A percentile compares a stretch with the other conserved stretches of the same genome.
Evolutionary conservation across 106 monocot species (phyloP).

Genomic region (Xerophyta viscosa): DNA sequence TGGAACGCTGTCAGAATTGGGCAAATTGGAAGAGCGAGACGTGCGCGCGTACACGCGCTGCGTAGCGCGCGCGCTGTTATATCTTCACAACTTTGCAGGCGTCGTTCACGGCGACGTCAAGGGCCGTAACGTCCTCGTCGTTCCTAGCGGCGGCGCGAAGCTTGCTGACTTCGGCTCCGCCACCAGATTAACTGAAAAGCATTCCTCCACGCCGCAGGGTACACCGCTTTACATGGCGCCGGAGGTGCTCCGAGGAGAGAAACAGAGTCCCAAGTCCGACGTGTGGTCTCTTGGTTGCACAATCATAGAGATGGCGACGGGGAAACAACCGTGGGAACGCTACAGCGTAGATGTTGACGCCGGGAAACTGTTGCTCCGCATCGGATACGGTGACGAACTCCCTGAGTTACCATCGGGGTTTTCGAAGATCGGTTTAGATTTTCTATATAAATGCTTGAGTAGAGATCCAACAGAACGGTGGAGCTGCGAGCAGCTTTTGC

Average conservation of each 20-base stretch:
- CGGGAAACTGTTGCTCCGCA: conserved; percentile 20
- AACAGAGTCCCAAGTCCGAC: conserved; percentile 41
- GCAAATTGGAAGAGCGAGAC: conserved; percentile 13
- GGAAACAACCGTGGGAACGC: conserved; percentile 46
- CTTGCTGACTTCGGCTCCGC: conserved; percentile 48
- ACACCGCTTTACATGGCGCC: conserved; percentile 92
- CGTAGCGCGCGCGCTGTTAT: conserved; percentile 25
- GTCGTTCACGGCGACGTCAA: conserved; percentile 56
- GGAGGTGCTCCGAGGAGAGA: conserved; percentile 57
- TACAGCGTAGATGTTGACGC: background rate
- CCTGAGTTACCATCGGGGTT: conserved; percentile 31
- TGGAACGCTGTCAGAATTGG: conserved; percentile 27
- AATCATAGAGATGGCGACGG: conserved; percentile 69
- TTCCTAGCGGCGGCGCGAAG: conserved; percentile 11
- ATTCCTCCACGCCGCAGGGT: conserved; percentile 10
- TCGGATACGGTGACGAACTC: conserved; percentile 36
- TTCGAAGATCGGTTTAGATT: conserved; percentile 36
- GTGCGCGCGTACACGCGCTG: conserved; percentile 22
- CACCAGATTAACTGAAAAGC: background rate
- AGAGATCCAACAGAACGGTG: conserved; percentile 37
- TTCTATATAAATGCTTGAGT: conserved; percentile 48
- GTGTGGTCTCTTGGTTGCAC: conserved; percentile 97
- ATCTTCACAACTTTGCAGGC: conserved; percentile 29
- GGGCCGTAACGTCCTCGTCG: conserved; percentile 39
- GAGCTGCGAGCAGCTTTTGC: conserved; percentile 46